Conservation (phyloP, 805 yeast genomes). For the Yarrowia divulgata region DNA sequence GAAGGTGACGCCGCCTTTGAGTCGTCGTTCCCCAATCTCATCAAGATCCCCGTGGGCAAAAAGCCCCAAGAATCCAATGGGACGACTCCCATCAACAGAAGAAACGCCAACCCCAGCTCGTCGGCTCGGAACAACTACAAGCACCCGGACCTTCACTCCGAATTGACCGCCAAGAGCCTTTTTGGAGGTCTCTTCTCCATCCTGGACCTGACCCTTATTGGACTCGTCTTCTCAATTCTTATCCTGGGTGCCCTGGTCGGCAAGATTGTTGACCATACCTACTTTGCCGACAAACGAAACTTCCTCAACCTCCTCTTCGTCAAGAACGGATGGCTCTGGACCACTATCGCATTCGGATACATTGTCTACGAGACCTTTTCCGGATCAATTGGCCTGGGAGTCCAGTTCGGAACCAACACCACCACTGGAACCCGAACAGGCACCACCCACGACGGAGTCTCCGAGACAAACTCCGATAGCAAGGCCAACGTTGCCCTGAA, state of each 20-base stretch:
- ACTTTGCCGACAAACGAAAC: constrained; percentile 62
- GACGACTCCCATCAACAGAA: constrained; percentile 30
- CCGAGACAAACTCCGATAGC: constrained; percentile 28
- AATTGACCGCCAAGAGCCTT: constrained; percentile 44
- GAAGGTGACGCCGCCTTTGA: constrained; percentile 14
- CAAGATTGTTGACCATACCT: constrained; percentile 43
- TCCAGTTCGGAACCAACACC: constrained; percentile 15
- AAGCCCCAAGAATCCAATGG: constrained; percentile 16
- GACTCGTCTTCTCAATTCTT: constrained; percentile 20
- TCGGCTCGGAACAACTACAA: constrained; percentile 30
- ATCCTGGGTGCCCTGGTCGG: constrained; percentile 26
- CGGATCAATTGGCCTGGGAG: constrained; percentile 35
- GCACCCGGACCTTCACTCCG: constrained; percentile 43
- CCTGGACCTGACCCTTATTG: constrained; percentile 26
- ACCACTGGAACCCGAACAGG: constrained; percentile 25
- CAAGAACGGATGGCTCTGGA: constrained; percentile 95
- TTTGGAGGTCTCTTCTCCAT: constrained; percentile 44
- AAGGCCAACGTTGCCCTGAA: constrained; percentile 33
- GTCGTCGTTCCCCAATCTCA: constrained; percentile 12
- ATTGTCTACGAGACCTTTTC: constrained; percentile 9
- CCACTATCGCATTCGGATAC: constrained; percentile 55
- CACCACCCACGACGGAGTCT: constrained; percentile 26
- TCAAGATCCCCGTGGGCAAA: constrained; percentile 25
- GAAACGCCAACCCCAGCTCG: constrained; percentile 16
- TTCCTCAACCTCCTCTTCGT: constrained; percentile 77